Base-by-base conservation (phyloP, 2,329 filamentous ascomycete genomes). In the Spiromastix sp. region DNA sequence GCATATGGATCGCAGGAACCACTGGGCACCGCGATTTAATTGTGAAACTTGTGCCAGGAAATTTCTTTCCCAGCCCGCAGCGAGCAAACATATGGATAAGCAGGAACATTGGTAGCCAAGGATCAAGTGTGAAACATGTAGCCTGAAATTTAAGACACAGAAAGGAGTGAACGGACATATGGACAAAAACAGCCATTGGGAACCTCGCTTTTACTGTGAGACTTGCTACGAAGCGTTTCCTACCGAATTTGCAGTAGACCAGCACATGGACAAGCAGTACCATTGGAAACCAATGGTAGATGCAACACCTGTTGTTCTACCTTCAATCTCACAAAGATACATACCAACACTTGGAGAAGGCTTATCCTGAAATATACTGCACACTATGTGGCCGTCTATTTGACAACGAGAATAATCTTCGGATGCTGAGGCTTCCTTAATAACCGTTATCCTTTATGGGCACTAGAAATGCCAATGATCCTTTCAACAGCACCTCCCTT, bases 401-500 rank as follows among this genome's bases (percentile, higher is more conserved):
- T 21, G 12, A 45, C 4, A 60, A 48, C 34, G 44, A 42, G 13
- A 60, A 61, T 27, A 51, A 48, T 30, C 40, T 60, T 4, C 44
- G 34, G 8, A 50, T 47, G 50, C 54, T 57, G 43, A 30, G 32
- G 25, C 8, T 11, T n/a, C n/a, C n/a, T n/a, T n/a, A n/a, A n/a
- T n/a, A n/a, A n/a, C n/a, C n/a, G n/a, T n/a, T n/a, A n/a, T n/a
- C n/a, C n/a, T n/a, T n/a, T n/a, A n/a, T n/a, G n/a, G n/a, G n/a
- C n/a, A n/a, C n/a, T n/a, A n/a, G n/a, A n/a, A n/a, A n/a, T n/a
- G n/a, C n/a, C n/a, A n/a, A n/a, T n/a, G n/a, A n/a, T n/a, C n/a
- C n/a, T 33, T 9, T 19, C 10, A 13, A 15, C 39, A 78, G 73
- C 75, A 80, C 42, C 56, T 72, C 2, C 68, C 67, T 17, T 77